These are phyloP conservation scores for Diaporthe helianthi DNA, from an alignment of 2,329 filamentous ascomycete genomes.

Conservation along the genomic window DNA sequence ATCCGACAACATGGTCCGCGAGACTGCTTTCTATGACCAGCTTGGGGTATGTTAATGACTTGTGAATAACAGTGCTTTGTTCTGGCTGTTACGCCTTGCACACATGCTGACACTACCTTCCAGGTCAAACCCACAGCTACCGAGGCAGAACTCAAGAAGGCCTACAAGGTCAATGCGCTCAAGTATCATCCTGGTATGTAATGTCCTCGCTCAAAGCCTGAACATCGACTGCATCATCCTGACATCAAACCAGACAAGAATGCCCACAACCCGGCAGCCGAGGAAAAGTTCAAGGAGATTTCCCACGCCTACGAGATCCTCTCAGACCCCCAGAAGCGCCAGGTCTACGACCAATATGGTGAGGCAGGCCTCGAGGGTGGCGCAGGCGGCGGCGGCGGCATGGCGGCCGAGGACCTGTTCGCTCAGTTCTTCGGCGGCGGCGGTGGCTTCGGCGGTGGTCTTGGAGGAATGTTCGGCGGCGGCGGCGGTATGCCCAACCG, in stretches of 20 bases:
- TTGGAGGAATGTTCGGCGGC: slow-evolving; percentile 80
- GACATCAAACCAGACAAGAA: slow-evolving; percentile 79
- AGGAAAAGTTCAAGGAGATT: slow-evolving; percentile 98
- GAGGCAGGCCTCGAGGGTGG: slow-evolving; percentile 95
- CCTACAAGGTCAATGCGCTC: slow-evolving; percentile 82
- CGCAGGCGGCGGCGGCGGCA: slow-evolving; percentile 76
- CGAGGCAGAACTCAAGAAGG: slow-evolving; percentile 89
- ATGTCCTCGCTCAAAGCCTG: neutral
- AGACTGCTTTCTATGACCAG: slow-evolving; percentile 79
- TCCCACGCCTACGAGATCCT: slow-evolving; percentile 96
- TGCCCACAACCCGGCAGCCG: slow-evolving; percentile 87
- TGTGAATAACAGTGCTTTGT: neutral
- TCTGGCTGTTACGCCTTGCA: neutral
- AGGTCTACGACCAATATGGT: slow-evolving; percentile 95
- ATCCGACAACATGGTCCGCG: slow-evolving; percentile 71
- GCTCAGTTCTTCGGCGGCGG: slow-evolving; percentile 89
- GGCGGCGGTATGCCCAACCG: slow-evolving; percentile 78
- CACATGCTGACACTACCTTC: slow-evolving; percentile 35
- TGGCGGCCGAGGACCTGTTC: slow-evolving; percentile 96
- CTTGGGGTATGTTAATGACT: slow-evolving; percentile 68
- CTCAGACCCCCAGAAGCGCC: slow-evolving; percentile 88
- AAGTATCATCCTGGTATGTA: slow-evolving; percentile 83
- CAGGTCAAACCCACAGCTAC: slow-evolving; percentile 81
- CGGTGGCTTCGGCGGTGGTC: slow-evolving; percentile 73
- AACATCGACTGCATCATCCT: slow-evolving; percentile 21